Conservation (phyloP, 495 filamentous ascomycete genomes). For the Beverwykella pulmonaria region DNA sequence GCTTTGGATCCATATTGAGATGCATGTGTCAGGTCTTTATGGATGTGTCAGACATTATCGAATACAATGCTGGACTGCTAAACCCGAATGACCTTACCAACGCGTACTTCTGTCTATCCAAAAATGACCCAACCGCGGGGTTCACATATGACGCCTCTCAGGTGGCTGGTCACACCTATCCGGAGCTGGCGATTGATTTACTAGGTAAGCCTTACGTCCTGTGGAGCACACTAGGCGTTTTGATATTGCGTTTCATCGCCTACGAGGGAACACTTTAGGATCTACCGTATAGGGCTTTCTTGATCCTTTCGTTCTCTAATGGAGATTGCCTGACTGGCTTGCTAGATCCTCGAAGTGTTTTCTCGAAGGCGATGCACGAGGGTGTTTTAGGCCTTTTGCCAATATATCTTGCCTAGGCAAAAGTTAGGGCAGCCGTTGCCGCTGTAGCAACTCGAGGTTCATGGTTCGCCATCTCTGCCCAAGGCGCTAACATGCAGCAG, state of each 20-base stretch:
- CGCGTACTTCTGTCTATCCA: slow-evolving; percentile 81
- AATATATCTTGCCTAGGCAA: too few relatives aligned
- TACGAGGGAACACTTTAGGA: too few relatives aligned
- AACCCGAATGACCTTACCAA: slow-evolving; percentile 64
- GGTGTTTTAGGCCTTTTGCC: too few relatives aligned
- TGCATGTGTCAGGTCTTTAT: slow-evolving; percentile 55
- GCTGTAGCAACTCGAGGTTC: too few relatives aligned
- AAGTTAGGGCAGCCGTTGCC: too few relatives aligned
- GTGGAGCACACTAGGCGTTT: slow-evolving; percentile 2
- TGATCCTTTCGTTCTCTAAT: too few relatives aligned
- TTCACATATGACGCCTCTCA: slow-evolving; percentile 74
- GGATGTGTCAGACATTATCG: slow-evolving; percentile 83
- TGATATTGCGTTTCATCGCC: neutral
- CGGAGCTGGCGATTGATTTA: slow-evolving; percentile 37
- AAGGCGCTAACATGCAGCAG: slow-evolving; percentile 9
- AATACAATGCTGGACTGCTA: slow-evolving; percentile 72
- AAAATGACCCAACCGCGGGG: slow-evolving; percentile 72
- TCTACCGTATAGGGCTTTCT: too few relatives aligned
- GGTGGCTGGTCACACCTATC: slow-evolving; percentile 62
- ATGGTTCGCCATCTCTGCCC: neutral
- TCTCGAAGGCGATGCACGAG: too few relatives aligned
- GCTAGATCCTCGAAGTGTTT: too few relatives aligned
- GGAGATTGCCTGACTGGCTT: too few relatives aligned
- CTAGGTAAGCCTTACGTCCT: slow-evolving; percentile 21
- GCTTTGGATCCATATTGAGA: slow-evolving; percentile 1